phyloP scores from a whole-genome alignment of 2,329 filamentous ascomycete species.

The Beauveria asiatica region DNA sequence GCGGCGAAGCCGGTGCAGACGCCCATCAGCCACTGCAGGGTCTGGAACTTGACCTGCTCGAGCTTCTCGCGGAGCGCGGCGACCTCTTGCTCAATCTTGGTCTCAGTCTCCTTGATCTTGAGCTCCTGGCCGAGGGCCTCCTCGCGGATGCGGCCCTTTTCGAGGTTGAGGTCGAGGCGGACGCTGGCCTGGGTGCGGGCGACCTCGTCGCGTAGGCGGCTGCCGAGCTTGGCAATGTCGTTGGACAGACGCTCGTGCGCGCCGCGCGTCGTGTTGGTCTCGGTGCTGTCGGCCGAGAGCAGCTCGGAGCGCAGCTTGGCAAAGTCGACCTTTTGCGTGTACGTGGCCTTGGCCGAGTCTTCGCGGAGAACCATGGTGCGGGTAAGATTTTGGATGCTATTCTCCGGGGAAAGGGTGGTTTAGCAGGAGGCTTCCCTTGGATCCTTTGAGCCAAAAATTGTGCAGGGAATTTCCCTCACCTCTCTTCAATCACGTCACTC shows the following conservation, averaged over 20 bases:
- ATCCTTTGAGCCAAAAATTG: too few species aligned
- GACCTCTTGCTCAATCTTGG: constrained; percentile 95
- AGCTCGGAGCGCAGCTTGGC: constrained; percentile 93
- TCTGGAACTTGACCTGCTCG: constrained; percentile 96
- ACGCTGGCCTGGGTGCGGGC: constrained; percentile 89
- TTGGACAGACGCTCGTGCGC: constrained; percentile 90
- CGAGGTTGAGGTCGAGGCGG: constrained; percentile 83
- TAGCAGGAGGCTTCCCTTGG: too few species aligned
- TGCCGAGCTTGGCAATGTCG: constrained; percentile 89
- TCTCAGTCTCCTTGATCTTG: constrained; percentile 98
- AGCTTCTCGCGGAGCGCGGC: constrained; percentile 83
- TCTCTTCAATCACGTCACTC: constrained; percentile 95
- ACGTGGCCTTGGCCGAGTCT: constrained; percentile 74
- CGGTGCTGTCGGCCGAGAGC: constrained; percentile 82
- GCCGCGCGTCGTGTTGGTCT: constrained; percentile 77
- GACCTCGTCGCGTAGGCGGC: constrained; percentile 84
- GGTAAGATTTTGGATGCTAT: constrained; percentile 88
- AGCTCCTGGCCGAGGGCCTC: constrained; percentile 95
- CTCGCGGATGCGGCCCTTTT: constrained; percentile 93
- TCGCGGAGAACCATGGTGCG: constrained; percentile 97
- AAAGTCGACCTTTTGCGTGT: constrained; percentile 92
- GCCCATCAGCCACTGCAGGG: constrained; percentile 95
- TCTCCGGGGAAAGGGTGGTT: background rate
- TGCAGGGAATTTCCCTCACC: constrained; percentile 32
- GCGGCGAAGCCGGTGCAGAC: constrained; percentile 62